Base-by-base conservation (phyloP, 257 asterid genomes). In the Nicotiana obtusifolia region DNA sequence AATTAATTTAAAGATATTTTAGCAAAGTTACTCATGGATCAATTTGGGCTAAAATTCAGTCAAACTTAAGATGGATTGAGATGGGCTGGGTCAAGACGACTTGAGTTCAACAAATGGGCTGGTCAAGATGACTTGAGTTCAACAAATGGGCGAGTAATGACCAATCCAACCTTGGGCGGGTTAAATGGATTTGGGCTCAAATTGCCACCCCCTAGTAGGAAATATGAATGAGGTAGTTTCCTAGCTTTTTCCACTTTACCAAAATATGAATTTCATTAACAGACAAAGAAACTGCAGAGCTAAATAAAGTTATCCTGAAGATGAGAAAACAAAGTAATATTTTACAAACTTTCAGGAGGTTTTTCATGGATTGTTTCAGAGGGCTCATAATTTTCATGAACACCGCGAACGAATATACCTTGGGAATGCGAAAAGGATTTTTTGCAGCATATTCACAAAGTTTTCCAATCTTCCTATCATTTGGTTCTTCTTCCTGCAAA, bases 381-480 rank as follows among this genome's bases (percentile, higher is more conserved):
- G 78, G 35, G 59, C 7, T 69, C 47, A 22, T 54, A 56, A 54
- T 68, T 52, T 22, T 19, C 57, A 53, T 22, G 26, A 53, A 73
- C 60, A 62, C 62, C 20, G 19, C 62, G 19, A 41, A 7, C 2
- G 60, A 69, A 3, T 71, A 62, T 90, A 95, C 99, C 97, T 94
- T 96, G 19, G 99, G 99, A 83, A 96, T 96, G 80, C 99, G 97
- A 90, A 93, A 77, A 65, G 99, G 99, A 88, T 96, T 96, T 86
- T 94, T 96, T 1, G 91, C 89, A 80, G 97, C 98, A 85, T 96
- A 96, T 81, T 96, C 99, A 77, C 99, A 94, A 84, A 96, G 86
- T 89, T 96, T 96, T 57, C 94, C 97, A 73, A 96, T 96, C 90
- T 90, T 94, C 88, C 98, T 88, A 75, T 95, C 97, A 88, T 93